A percentile compares a stretch with the other conserved stretches of the same genome.
These are phyloP conservation scores for Micromonas pusilla DNA, from an alignment of 139 green algal species.

Conservation along the genomic window DNA sequence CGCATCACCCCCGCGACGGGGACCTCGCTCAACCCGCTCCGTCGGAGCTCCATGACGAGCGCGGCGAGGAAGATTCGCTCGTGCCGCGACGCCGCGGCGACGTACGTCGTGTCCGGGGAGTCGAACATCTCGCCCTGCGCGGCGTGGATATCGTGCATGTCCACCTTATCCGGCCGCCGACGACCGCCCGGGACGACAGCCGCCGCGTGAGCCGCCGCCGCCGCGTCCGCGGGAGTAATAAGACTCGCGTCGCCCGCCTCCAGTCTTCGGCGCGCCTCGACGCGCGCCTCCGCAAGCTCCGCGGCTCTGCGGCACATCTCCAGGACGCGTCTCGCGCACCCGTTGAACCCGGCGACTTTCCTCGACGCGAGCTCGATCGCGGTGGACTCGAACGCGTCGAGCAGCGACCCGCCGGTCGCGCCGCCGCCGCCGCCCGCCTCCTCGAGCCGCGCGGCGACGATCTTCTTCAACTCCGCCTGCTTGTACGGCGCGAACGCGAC, in stretches of 20 bases:
- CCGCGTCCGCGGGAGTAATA: not conserved
- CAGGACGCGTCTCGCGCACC: slow-evolving; percentile 43
- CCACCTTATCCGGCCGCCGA: slow-evolving; percentile 15
- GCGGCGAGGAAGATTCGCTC: slow-evolving; percentile 33
- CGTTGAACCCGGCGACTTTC: slow-evolving; percentile 47
- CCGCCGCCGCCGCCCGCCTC: not conserved
- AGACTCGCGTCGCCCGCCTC: not conserved
- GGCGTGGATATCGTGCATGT: slow-evolving; percentile 38
- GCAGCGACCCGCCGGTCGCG: slow-evolving; percentile 18
- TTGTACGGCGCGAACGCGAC: slow-evolving; percentile 41
- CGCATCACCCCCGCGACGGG: not conserved
- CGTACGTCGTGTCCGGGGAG: slow-evolving; percentile 30
- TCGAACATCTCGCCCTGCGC: slow-evolving; percentile 49
- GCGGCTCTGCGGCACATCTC: slow-evolving; percentile 44
- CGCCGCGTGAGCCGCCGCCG: not conserved
- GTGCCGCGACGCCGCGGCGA: slow-evolving; percentile 13
- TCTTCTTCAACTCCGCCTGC: slow-evolving; percentile 46
- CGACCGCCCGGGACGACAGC: not conserved
- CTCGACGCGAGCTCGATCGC: slow-evolving; percentile 40
- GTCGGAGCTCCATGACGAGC: not conserved
- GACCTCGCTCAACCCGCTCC: not conserved
- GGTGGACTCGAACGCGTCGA: slow-evolving; percentile 28
- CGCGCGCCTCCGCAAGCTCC: slow-evolving; percentile 36
- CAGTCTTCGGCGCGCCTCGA: not conserved
- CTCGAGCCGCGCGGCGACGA: slow-evolving; percentile 62